Percentiles rank a stretch among this genome's conserved stretches.
phyloP scores from a whole-genome alignment of 2,329 filamentous ascomycete genomes.

The Verticillium tricorpus region DNA sequence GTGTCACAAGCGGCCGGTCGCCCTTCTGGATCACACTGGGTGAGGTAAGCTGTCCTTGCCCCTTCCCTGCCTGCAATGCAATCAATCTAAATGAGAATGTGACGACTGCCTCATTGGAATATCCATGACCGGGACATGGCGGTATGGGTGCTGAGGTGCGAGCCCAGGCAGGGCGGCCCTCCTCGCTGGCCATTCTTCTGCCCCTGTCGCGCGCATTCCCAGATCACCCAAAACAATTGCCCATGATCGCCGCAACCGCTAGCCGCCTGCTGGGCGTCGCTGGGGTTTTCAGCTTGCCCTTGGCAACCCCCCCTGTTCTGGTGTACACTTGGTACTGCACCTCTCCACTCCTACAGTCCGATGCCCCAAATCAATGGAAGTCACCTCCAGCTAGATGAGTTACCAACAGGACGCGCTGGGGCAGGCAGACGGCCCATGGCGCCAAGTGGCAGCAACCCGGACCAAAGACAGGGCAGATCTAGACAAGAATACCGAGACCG shows the following conservation, averaged over 20 bases:
- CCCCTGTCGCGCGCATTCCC: neutral
- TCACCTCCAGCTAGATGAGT: neutral
- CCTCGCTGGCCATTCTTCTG: neutral
- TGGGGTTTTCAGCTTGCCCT: neutral
- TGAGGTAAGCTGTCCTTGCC: neutral
- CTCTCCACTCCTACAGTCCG: neutral
- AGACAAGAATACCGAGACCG: neutral
- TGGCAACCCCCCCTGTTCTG: neutral
- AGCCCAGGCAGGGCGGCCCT: neutral
- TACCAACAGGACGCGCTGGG: neutral
- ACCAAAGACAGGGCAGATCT: neutral
- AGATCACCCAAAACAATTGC: neutral
- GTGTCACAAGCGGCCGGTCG: neutral
- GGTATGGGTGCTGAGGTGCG: neutral
- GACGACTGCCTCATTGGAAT: neutral
- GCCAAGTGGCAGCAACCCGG: too few species aligned
- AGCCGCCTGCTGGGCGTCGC: neutral
- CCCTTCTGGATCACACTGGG: neutral
- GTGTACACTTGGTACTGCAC: neutral
- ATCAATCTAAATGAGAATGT: neutral
- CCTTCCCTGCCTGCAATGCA: neutral
- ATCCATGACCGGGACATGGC: neutral
- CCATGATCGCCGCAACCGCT: neutral
- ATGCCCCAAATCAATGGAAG: neutral
- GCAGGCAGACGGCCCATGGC: neutral